Evolutionary conservation across 1,139 yeast species (phyloP).

Genomic region (Magnusiomyces tetraspermus): DNA sequence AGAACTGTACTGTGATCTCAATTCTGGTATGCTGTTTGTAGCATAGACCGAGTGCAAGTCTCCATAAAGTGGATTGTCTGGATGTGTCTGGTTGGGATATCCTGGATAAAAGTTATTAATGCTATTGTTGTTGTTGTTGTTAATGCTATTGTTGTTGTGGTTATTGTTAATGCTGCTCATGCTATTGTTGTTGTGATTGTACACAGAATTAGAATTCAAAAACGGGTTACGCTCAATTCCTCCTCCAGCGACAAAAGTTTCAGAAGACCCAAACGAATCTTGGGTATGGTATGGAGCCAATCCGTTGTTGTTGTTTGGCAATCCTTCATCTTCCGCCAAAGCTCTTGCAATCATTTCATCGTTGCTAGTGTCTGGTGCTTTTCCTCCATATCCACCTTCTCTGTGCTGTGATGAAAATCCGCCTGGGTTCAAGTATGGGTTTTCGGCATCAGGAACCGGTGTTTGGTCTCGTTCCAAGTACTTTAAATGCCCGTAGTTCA

Average conservation of each 20-base stretch:
- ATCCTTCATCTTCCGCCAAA: background rate
- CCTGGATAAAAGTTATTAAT: too few species aligned
- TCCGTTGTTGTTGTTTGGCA: too few species aligned
- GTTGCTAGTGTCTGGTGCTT: background rate
- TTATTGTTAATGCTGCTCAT: too few species aligned
- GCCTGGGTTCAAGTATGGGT: slow-evolving; percentile 1
- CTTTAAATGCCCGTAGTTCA: slow-evolving; percentile 24
- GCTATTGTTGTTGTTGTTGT: too few species aligned
- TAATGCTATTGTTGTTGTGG: too few species aligned
- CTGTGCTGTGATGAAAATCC: background rate
- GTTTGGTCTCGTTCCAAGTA: slow-evolving; percentile 7
- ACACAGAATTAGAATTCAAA: too few species aligned
- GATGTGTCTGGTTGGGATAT: too few species aligned
- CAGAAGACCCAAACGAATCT: background rate
- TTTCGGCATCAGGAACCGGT: slow-evolving; percentile 1
- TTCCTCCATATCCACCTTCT: too few species aligned
- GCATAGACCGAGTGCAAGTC: background rate
- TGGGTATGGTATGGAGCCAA: background rate
- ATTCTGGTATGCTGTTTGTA: background rate
- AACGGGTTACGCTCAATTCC: background rate
- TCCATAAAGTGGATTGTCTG: too few species aligned
- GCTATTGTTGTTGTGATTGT: too few species aligned
- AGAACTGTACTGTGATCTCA: background rate
- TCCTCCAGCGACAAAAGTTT: background rate
- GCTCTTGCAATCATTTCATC: background rate